Evolutionary conservation across 2,329 filamentous ascomycete species (phyloP).

Genomic region (Colletotrichum cordylinicola): DNA sequence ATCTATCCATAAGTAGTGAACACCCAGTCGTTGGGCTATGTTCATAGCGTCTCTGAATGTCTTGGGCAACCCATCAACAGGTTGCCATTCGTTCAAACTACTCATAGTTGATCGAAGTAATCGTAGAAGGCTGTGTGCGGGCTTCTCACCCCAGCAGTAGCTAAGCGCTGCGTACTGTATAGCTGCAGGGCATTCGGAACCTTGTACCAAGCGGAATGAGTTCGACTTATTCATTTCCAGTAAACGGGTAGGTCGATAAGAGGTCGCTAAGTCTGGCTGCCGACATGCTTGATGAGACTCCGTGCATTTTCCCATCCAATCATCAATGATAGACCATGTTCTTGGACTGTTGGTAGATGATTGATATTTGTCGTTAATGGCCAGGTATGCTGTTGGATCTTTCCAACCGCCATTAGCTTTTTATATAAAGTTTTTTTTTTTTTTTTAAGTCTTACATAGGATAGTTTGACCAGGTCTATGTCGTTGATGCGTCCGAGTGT

Average conservation of each 20-base stretch:
- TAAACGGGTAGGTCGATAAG: background rate
- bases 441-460: no score
- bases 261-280: rapidly evolving
- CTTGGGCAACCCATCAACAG: background rate
- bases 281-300: background rate
- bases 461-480: no score
- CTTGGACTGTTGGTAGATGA: background rate
- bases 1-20: conserved; percentile 28
- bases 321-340: background rate
- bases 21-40: background rate
- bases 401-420: no score
- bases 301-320: background rate
- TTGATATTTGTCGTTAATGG: no score
- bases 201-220: background rate
- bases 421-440: no score
- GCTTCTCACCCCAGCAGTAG: background rate
- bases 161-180: background rate
- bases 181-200: rapidly evolving
- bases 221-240: background rate
- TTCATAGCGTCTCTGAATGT: conserved; percentile 24
- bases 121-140: background rate
- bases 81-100: background rate
- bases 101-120: background rate
- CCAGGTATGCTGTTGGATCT: no score
- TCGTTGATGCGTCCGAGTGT: no score